A percentile compares a stretch with the other conserved stretches of the same genome.
These are phyloP conservation scores for Russula emetica DNA, from an alignment of 768 basidiomycete species.

Conservation along the genomic window DNA sequence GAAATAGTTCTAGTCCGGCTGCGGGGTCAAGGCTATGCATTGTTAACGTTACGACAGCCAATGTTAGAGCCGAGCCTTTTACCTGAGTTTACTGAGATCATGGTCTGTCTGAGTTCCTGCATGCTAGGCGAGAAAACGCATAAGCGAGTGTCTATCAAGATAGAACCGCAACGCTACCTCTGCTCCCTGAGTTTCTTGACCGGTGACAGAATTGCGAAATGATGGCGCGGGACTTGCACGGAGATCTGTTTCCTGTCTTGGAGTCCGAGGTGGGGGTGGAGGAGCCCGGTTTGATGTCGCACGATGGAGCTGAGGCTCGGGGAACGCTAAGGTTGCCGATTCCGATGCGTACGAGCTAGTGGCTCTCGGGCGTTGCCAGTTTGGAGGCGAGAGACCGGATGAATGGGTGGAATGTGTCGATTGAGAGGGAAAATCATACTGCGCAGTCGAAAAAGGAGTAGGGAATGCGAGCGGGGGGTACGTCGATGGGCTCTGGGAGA, in stretches of 20 bases:
- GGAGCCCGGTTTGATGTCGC: constrained; percentile 38
- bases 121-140: background rate
- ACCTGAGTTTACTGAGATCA: constrained; percentile 30
- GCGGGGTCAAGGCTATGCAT: constrained; percentile 52
- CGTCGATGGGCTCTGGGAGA: constrained; percentile 1
- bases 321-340: constrained; percentile 39
- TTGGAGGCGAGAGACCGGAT: background rate
- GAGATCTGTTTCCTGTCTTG: background rate
- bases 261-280: constrained; percentile 5
- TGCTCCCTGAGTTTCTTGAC: background rate
- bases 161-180: constrained; percentile 17
- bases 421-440: background rate
- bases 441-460: constrained; percentile 8
- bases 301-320: constrained; percentile 51
- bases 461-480: background rate
- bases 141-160: background rate
- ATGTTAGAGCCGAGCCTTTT: background rate
- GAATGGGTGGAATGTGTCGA: background rate
- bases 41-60: background rate
- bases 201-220: constrained; percentile 12
- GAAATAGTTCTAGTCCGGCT: constrained; percentile 62
- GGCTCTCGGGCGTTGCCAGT: constrained; percentile 24
- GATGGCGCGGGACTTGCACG: background rate
- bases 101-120: constrained; percentile 28
- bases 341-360: constrained; percentile 27